phyloP scores from a whole-genome alignment of 495 filamentous ascomycete genomes.

The Diplogelasinospora grovesii region DNA sequence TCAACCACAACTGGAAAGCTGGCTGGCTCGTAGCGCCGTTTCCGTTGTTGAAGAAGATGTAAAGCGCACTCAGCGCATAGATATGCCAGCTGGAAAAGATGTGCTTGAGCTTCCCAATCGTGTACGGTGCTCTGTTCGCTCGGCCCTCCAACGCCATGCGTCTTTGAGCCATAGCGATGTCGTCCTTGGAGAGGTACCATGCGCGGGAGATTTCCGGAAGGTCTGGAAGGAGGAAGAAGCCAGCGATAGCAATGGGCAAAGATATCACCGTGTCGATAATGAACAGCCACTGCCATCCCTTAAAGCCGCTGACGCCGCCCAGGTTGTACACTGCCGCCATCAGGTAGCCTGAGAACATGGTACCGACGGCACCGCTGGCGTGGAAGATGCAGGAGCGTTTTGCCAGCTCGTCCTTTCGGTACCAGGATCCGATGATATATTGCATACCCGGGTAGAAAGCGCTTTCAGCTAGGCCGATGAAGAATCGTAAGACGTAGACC shows the following conservation, averaged over 20 bases:
- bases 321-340: conserved; percentile 54
- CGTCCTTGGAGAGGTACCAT: conserved; percentile 39
- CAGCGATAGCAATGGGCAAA: conserved; percentile 43
- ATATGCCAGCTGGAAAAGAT: conserved; percentile 42
- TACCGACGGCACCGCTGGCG: conserved; percentile 43
- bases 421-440: conserved; percentile 48
- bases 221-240: conserved; percentile 56
- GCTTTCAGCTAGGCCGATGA: conserved; percentile 47
- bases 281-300: conserved; percentile 46
- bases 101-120: conserved; percentile 30
- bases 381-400: conserved; percentile 61
- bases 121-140: conserved; percentile 29
- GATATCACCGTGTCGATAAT: conserved; percentile 43
- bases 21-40: conserved; percentile 24
- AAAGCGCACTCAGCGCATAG: conserved; percentile 29
- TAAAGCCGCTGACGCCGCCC: conserved; percentile 40
- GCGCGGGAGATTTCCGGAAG: conserved; percentile 53
- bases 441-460: conserved; percentile 43
- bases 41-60: conserved; percentile 35
- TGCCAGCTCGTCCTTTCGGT: conserved; percentile 48
- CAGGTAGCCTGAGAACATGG: conserved; percentile 55
- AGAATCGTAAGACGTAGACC: conserved; percentile 52
- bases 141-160: conserved; percentile 41
- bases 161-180: conserved; percentile 33
- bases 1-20: conserved; percentile 29